Base-by-base conservation (phyloP, 148 eudicot genomes). In the Mesembryanthemum crystallinum region DNA sequence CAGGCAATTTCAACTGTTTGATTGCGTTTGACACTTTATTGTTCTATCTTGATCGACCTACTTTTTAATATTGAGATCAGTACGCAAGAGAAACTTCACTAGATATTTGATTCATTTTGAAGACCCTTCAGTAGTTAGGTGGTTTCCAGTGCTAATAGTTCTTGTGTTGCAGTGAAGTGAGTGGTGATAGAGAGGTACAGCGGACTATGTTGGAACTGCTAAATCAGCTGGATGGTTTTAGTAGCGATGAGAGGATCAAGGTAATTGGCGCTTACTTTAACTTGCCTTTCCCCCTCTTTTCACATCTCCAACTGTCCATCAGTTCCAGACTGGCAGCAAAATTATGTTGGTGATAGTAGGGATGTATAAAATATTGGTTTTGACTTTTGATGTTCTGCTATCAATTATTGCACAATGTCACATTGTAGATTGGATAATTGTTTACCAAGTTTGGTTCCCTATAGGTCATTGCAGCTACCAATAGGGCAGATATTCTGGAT, bases 121-220 rank as follows among this genome's bases (percentile, higher is more conserved):
- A 25, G n/a, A 47, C 1, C 1, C 17, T 69, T 58, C 5, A 30
- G 45, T 23, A 47, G 25, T 52, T 3, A 32, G 32, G 39, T 23
- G 43, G 25, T 73, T 79, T 35, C 13, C 42, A 27, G 3, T 79
- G 25, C 32, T 72, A 27, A 28, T 54, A 35, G 60, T 55, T 61
- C 55, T 75, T 64, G 58, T 72, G 32, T 57, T 87, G 82, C 96
- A 95, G 98, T 87, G 98, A 95, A 86, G 96, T 92, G 70, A 92
- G 97, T 77, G 99, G 99, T 75, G 99, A 95, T 72, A 85, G 97
- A 77, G 99, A 95, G 76, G 99, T 95, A 62, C 99, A 95, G 51
- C 86, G 99, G 33, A 95, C 97, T 58, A 92, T 95, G 97, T 83
- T 95, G 65, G 99, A 95, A 52, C 83, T 95, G 73, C 88, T 92